phyloP scores from a whole-genome alignment of 192 early-diverging fungal genomes.

The Diversispora eburnea region DNA sequence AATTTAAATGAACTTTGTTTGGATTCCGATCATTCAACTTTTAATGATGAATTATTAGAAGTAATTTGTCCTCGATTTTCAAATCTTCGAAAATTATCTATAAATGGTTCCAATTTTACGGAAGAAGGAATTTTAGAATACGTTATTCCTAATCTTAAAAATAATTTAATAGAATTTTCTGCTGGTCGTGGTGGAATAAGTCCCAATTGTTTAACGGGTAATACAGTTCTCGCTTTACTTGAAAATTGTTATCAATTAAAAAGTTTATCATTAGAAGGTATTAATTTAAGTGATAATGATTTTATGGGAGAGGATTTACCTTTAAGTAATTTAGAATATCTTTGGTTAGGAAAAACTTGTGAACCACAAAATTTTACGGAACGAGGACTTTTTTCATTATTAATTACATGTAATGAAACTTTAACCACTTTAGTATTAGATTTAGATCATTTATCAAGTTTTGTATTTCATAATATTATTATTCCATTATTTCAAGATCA shows the following conservation, averaged over 20 bases:
- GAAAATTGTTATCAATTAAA: slow-evolving; percentile 4
- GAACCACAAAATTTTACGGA: slow-evolving; percentile 8
- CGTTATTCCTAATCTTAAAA: slow-evolving; percentile 14
- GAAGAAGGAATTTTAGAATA: slow-evolving; percentile 21
- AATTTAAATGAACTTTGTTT: not conserved
- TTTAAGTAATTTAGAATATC: not conserved
- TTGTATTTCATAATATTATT: slow-evolving; percentile 18
- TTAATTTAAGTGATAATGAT: slow-evolving; percentile 15
- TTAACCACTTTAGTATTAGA: not conserved
- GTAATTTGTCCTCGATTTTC: not conserved
- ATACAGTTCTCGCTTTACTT: not conserved
- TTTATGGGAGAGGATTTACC: slow-evolving; percentile 6
- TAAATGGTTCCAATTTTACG: slow-evolving; percentile 24
- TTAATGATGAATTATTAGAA: slow-evolving; percentile 21
- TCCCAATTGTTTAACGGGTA: not conserved
- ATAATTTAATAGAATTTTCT: slow-evolving; percentile 17
- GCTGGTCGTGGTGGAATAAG: slow-evolving; percentile 4
- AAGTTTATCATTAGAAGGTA: slow-evolving; percentile 12
- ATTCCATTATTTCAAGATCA: slow-evolving; percentile 21
- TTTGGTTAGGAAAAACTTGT: slow-evolving; percentile 18
- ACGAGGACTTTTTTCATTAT: slow-evolving; percentile 1
- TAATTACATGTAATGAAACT: slow-evolving; percentile 5
- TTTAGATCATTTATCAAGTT: slow-evolving; percentile 17
- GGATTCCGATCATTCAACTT: slow-evolving; percentile 24
- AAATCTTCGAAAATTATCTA: not conserved